A percentile compares a stretch with the other conserved stretches of the same genome.
phyloP scores from a whole-genome alignment of 2,329 filamentous ascomycete genomes.

The Fusarium solani-melongenae region DNA sequence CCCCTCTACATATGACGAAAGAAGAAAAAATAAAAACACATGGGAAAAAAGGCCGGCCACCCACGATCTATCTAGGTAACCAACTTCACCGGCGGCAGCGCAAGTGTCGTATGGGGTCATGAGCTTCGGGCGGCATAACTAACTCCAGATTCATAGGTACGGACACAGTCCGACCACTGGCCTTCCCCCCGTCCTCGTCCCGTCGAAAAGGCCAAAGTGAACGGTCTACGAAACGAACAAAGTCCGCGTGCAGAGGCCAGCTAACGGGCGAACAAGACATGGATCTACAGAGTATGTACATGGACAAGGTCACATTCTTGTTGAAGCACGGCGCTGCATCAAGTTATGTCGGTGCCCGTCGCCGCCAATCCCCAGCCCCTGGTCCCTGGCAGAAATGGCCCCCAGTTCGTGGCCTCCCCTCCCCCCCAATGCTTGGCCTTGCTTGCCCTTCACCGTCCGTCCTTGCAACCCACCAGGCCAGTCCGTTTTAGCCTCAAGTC shows the following conservation, averaged over 20 bases:
- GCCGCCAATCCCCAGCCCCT: conserved; percentile 27
- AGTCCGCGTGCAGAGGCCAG: conserved; percentile 3
- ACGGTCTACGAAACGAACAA: conserved; percentile 6
- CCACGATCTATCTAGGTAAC: conserved; percentile 18
- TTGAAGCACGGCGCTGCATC: conserved; percentile 34
- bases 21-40: neutral
- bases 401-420: conserved; percentile 16
- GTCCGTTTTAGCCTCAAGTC: conserved; percentile 16
- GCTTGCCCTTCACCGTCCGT: conserved; percentile 5
- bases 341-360: conserved; percentile 39
- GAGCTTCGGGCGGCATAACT: conserved; percentile 6
- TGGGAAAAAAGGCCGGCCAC: neutral
- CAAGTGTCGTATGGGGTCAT: conserved; percentile 10
- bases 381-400: conserved; percentile 31
- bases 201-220: neutral
- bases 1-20: conserved; percentile 10
- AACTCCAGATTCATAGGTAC: conserved; percentile 16
- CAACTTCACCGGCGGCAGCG: conserved; percentile 7
- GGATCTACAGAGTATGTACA: conserved; percentile 2
- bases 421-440: neutral
- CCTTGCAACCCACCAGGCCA: conserved; percentile 23
- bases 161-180: conserved; percentile 2
- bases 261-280: conserved; percentile 12
- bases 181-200: neutral
- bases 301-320: conserved; percentile 21